phyloP scores from a whole-genome alignment of 2,329 filamentous ascomycete species.

The Penicillium sp. region DNA sequence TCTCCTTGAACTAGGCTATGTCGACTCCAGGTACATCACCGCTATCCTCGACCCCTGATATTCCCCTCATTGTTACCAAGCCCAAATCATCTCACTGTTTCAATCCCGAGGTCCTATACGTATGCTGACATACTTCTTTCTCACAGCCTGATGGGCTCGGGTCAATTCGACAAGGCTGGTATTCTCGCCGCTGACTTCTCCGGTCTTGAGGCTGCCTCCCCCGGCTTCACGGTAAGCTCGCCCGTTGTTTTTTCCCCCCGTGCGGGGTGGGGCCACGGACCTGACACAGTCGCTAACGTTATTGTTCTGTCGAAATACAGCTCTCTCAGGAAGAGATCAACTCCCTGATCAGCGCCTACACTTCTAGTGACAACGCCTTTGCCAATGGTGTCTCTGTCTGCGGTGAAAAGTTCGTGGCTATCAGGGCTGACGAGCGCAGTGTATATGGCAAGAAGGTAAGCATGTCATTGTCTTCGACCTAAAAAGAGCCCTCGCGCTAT shows the following conservation, averaged over 20 bases:
- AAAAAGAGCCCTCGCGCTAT: slow-evolving; percentile 17
- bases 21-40: slow-evolving; percentile 51
- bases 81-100: background rate
- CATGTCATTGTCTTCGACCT: background rate
- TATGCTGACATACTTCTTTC: slow-evolving; percentile 11
- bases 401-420: slow-evolving; percentile 68
- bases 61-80: slow-evolving; percentile 4
- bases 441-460: slow-evolving; percentile 77
- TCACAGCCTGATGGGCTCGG: slow-evolving; percentile 65
- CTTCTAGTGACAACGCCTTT: slow-evolving; percentile 40
- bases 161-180: slow-evolving; percentile 72
- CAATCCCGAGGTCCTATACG: too few species aligned
- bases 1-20: slow-evolving; percentile 43
- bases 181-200: slow-evolving; percentile 75
- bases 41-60: background rate
- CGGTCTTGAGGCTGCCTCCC: slow-evolving; percentile 65
- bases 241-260: background rate
- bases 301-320: slow-evolving; percentile 25
- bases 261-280: slow-evolving; percentile 4
- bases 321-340: slow-evolving; percentile 49
- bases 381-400: slow-evolving; percentile 65
- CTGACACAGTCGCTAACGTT: background rate
- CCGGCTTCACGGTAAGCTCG: slow-evolving; percentile 61
- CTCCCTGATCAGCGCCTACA: slow-evolving; percentile 45
- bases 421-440: slow-evolving; percentile 66